Conservation (phyloP, 2,329 filamentous ascomycete genomes). For the Diaporthe sp. region DNA sequence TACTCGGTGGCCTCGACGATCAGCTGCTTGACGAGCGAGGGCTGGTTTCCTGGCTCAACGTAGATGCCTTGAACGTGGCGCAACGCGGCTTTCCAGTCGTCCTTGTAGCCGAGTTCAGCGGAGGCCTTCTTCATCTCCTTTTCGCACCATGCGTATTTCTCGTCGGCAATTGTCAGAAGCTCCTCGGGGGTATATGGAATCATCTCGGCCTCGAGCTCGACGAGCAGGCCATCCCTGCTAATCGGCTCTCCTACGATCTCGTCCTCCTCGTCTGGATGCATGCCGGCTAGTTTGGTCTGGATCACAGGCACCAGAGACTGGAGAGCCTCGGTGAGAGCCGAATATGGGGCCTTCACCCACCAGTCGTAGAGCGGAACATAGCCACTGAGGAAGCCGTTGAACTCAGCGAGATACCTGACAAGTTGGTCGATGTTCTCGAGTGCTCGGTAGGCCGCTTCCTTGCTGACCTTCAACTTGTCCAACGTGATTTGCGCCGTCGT, state of each 20-base stretch:
- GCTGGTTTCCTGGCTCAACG: constrained; percentile 66
- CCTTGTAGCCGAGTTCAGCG: constrained; percentile 58
- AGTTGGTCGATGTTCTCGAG: constrained; percentile 57
- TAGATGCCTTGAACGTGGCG: constrained; percentile 68
- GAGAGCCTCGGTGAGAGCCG: constrained; percentile 53
- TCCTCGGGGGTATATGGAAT: constrained; percentile 71
- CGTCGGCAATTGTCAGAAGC: constrained; percentile 62
- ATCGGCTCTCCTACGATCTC: constrained; percentile 70
- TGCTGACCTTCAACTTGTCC: constrained; percentile 51
- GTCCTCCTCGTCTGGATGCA: constrained; percentile 56
- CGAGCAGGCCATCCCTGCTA: constrained; percentile 62
- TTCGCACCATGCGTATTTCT: constrained; percentile 68
- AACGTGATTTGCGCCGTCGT: constrained; percentile 51
- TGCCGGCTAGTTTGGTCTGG: constrained; percentile 58
- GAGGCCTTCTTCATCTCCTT: constrained; percentile 66
- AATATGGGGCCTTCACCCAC: constrained; percentile 64
- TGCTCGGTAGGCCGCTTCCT: constrained; percentile 61
- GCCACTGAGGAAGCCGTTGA: constrained; percentile 62
- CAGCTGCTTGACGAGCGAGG: constrained; percentile 63
- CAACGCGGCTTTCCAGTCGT: constrained; percentile 65
- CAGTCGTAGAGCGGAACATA: constrained; percentile 70
- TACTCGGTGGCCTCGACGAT: constrained; percentile 64
- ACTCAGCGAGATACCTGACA: constrained; percentile 57
- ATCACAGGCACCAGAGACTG: constrained; percentile 52
- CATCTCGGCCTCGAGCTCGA: constrained; percentile 67